phyloP scores from a whole-genome alignment of 2,329 filamentous ascomycete species.

The Ophiobolus disseminans region DNA sequence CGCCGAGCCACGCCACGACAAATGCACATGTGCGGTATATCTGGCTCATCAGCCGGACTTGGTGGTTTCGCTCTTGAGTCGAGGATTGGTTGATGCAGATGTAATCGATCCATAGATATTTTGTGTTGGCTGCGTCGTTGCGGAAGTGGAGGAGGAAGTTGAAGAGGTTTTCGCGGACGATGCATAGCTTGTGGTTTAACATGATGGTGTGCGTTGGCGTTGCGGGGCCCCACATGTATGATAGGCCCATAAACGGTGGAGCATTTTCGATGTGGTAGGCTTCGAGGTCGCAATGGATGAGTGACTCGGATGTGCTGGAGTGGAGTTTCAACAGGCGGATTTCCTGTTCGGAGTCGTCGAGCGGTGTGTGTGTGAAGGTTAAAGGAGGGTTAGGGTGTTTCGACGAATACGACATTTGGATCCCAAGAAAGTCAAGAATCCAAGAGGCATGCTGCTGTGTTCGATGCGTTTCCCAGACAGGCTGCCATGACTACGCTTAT shows the following conservation, averaged over 20 bases:
- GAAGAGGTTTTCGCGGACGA: neutral
- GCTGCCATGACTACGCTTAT: no score
- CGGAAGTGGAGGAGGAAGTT: neutral
- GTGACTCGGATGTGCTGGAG: neutral
- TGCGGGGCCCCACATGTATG: neutral
- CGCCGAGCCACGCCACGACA: neutral
- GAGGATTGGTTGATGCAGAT: constrained; percentile 2
- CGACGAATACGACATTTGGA: neutral
- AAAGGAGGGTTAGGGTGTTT: no score
- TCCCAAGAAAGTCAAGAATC: neutral
- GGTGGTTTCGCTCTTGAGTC: constrained; percentile 2
- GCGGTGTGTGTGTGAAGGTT: neutral
- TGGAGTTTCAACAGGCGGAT: neutral
- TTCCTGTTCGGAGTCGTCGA: neutral
- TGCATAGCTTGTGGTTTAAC: neutral
- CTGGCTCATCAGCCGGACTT: constrained; percentile 6
- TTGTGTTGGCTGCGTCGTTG: neutral
- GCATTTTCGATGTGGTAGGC: neutral
- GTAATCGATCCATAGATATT: constrained; percentile 5
- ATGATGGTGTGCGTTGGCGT: neutral
- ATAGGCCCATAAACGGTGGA: neutral
- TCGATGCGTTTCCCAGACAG: no score
- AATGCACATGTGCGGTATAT: neutral
- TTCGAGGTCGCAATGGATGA: neutral
- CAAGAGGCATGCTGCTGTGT: neutral